Evolutionary conservation across 345 rosid species (phyloP), one percentile per base, ranked within the genome.

Genomic region (Gynandropsis gynandra): DNA sequence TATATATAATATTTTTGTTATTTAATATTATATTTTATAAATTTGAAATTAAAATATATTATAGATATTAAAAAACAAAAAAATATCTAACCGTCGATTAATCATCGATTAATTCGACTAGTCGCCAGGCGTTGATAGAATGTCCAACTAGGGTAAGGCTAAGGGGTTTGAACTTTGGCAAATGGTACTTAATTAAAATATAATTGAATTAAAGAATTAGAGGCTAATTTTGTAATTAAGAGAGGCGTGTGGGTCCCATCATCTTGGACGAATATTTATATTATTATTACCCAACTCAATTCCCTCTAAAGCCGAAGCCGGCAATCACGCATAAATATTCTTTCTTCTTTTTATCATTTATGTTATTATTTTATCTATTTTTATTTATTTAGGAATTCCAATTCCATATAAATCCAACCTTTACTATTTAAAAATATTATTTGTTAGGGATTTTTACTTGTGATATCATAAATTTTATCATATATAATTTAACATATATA

Each of bases 261-360:
- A 33, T 43, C 27, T 40, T 24, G 33, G 53, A 38, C 66, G n/a
- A n/a, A n/a, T n/a, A n/a, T n/a, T n/a, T n/a, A n/a, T 9, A 47
- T 52, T 13, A 31, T 41, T 41, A 49, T 50, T 24, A 24, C 24
- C 29, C 47, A 43, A 56, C 58, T 36, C 49, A 50, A 56, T 16
- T 43, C 47, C 51, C 56, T 51, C 29, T 5, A 24, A 24, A 24
- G 29, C 29, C 5, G 29, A 24, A 24, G 18, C 58, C 68, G 52
- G 14, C 41, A 50, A 64, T 64, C 63, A 64, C 68, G 63, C 29
- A 9, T 4, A 56, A 34, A 42, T 48, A 56, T 56, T 56, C 56
- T 32, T 55, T 41, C 18, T 3, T 46, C 54, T 14, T 19, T 4
- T 15, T 7, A 4, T 39, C 1, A 39, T 39, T 39, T 13, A 4